Conservation (phyloP, 305 asterid species). For the Fraxinus velutina region DNA sequence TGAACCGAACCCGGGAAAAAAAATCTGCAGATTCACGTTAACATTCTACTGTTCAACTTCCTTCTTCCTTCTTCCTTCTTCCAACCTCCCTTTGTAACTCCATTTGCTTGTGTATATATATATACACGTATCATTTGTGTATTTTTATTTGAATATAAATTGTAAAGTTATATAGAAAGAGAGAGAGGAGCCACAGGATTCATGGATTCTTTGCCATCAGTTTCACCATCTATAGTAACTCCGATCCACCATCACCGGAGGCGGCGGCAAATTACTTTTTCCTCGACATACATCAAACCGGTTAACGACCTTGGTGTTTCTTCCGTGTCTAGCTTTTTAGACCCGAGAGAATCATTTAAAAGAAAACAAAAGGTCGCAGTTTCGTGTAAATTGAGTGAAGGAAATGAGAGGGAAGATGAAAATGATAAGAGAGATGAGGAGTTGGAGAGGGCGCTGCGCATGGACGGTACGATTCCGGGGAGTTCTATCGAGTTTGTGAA, state of each 20-base stretch:
- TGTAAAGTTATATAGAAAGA: not conserved
- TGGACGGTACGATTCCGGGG: conserved; percentile 86
- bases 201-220: conserved; percentile 65
- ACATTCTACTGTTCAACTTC: conserved; percentile 7
- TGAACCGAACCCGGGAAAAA: not conserved
- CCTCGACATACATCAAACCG: conserved; percentile 21
- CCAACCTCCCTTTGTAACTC: conserved; percentile 17
- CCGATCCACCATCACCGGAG: conserved; percentile 44
- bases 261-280: conserved; percentile 34
- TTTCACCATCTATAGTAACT: conserved; percentile 51
- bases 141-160: not conserved
- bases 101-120: not conserved
- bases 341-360: conserved; percentile 16
- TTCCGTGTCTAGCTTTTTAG: conserved; percentile 6
- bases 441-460: conserved; percentile 70
- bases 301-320: conserved; percentile 10
- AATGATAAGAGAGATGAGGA: conserved; percentile 60
- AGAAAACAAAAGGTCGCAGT: conserved; percentile 26
- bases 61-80: conserved; percentile 13
- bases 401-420: conserved; percentile 40
- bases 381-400: conserved; percentile 34
- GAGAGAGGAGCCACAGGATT: not conserved
- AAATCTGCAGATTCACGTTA: conserved; percentile 31
- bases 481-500: conserved; percentile 69
- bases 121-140: not conserved